Evolutionary conservation across 306 rosid genomes (phyloP).

Genomic region (Begonia fuchsioides): DNA sequence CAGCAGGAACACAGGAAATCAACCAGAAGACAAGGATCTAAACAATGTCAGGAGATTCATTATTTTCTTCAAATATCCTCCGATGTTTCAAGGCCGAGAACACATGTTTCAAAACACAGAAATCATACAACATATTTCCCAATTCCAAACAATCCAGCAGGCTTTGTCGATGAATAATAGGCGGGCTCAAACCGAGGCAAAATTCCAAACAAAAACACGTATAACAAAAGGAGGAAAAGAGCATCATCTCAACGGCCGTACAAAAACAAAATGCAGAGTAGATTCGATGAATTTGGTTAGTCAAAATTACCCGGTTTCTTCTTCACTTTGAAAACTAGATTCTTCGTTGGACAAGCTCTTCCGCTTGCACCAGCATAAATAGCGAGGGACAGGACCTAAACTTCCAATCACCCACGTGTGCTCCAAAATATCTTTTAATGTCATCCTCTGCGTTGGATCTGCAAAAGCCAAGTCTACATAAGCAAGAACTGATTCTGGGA

Average conservation of each 20-base stretch:
- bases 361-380: slow-evolving; percentile 78
- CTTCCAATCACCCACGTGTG: slow-evolving; percentile 70
- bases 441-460: slow-evolving; percentile 71
- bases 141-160: too few species aligned
- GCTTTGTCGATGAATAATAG: too few species aligned
- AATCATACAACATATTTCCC: too few species aligned
- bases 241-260: slow-evolving; percentile 11
- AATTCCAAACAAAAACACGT: not conserved
- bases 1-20: too few species aligned
- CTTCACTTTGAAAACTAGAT: slow-evolving; percentile 6
- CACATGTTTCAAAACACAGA: too few species aligned
- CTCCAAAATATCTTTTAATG: slow-evolving; percentile 42
- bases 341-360: slow-evolving; percentile 26
- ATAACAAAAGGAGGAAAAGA: not conserved
- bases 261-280: slow-evolving; percentile 26
- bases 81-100: too few species aligned
- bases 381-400: slow-evolving; percentile 53
- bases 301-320: slow-evolving; percentile 17
- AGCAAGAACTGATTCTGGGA: not conserved
- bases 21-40: too few species aligned
- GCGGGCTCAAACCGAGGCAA: too few species aligned
- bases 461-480: slow-evolving; percentile 7
- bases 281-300: slow-evolving; percentile 13
- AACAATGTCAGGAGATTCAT: too few species aligned
- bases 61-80: too few species aligned